Conservation (phyloP, 352 stramenopile genomes). For the Halophytophthora batemanensis region DNA sequence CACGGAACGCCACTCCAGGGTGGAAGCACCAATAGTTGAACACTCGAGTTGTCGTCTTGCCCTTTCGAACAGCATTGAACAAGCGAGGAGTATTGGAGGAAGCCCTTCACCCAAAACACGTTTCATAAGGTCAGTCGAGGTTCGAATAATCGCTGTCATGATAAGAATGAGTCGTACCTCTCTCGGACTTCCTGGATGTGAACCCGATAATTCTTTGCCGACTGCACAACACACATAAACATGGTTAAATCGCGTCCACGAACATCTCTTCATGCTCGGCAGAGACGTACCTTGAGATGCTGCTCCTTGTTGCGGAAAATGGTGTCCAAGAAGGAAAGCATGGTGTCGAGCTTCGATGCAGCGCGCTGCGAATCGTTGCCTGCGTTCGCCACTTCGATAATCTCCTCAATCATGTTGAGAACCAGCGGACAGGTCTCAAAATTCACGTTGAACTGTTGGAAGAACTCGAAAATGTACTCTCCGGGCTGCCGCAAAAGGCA, state of each 20-base stretch:
- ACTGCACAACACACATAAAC: slow-evolving; percentile 21
- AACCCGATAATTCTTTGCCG: slow-evolving; percentile 77
- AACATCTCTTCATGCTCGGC: not conserved
- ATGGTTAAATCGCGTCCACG: not conserved
- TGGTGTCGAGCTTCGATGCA: slow-evolving; percentile 73
- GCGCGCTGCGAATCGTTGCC: slow-evolving; percentile 60
- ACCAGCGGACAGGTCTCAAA: slow-evolving; percentile 87
- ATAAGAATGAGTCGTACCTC: slow-evolving; percentile 41
- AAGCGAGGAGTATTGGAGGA: slow-evolving; percentile 34
- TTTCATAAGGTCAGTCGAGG: slow-evolving; percentile 1
- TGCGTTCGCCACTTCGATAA: slow-evolving; percentile 78
- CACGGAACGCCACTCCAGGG: slow-evolving; percentile 94
- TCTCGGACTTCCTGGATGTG: slow-evolving; percentile 88
- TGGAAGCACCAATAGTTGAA: slow-evolving; percentile 99
- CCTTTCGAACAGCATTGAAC: slow-evolving; percentile 51
- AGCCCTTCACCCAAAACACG: slow-evolving; percentile 19
- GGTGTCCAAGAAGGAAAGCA: slow-evolving; percentile 82
- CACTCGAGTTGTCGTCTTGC: slow-evolving; percentile 69
- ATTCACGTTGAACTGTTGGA: slow-evolving; percentile 88
- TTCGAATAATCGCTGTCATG: slow-evolving; percentile 9
- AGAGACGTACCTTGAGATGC: slow-evolving; percentile 46
- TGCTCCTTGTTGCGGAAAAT: slow-evolving; percentile 86
- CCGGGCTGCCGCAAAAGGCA: slow-evolving; percentile 41
- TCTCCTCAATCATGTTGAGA: slow-evolving; percentile 87
- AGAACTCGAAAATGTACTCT: slow-evolving; percentile 90